Percentiles rank a stretch among this genome's conserved stretches.
Conservation (phyloP, 306 rosid genomes). For the Medicago truncatula region DNA sequence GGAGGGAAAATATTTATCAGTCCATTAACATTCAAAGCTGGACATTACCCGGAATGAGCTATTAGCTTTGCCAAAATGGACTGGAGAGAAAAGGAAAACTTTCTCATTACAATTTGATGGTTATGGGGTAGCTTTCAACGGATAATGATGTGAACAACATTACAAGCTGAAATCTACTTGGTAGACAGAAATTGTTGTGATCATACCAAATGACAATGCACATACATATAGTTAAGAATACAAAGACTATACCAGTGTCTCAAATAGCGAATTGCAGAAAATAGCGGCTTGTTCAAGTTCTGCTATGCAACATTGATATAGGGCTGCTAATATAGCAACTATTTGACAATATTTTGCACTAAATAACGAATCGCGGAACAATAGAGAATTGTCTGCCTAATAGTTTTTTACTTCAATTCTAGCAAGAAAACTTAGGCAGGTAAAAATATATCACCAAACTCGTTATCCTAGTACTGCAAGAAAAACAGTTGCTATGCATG, state of each 20-base stretch:
- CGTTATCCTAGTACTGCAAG: background rate
- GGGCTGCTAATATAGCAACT: too few relatives aligned
- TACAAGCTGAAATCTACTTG: background rate
- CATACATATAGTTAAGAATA: background rate
- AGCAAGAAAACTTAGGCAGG: background rate
- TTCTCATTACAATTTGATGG: background rate
- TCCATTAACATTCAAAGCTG: conserved; percentile 83
- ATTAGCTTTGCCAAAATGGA: conserved; percentile 71
- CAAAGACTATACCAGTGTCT: background rate
- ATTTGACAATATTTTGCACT: too few relatives aligned
- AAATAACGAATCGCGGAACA: too few relatives aligned
- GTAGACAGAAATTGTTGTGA: background rate
- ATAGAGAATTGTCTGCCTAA: background rate
- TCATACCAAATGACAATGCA: too few relatives aligned
- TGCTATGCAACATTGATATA: too few relatives aligned
- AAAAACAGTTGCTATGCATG: background rate
- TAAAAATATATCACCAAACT: conserved; percentile 28
- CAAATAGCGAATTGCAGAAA: too few relatives aligned
- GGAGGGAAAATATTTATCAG: conserved; percentile 41
- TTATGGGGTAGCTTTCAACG: background rate
- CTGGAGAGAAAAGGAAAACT: background rate
- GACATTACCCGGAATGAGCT: conserved; percentile 45
- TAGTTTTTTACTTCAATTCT: background rate
- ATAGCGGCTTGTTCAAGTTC: too few relatives aligned
- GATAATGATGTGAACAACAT: background rate